phyloP scores from a whole-genome alignment of 73 alveolate genomes.

The Tetrahymena thermophila region DNA sequence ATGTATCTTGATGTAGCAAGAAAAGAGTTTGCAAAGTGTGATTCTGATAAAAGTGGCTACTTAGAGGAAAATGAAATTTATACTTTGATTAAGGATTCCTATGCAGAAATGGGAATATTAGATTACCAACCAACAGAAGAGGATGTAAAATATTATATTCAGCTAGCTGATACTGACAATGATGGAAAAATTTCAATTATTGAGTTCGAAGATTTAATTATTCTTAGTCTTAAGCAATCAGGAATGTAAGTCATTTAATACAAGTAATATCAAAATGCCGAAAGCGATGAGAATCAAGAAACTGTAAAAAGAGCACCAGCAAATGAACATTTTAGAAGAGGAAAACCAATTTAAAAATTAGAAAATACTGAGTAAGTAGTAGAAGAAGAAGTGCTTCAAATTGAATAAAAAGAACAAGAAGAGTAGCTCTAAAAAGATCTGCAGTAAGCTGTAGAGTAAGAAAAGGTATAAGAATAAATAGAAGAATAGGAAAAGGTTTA shows the following conservation, averaged over 20 bases:
- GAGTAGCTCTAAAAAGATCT: not conserved
- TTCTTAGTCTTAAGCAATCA: not conserved
- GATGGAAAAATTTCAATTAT: constrained; percentile 24
- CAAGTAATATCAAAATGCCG: not conserved
- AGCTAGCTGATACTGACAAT: constrained; percentile 22
- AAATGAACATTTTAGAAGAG: not conserved
- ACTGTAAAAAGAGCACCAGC: not conserved
- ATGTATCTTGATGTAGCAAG: constrained; percentile 19
- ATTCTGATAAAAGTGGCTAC: constrained; percentile 29
- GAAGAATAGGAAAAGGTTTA: too few relatives aligned
- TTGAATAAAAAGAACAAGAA: not conserved
- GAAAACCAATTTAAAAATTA: not conserved
- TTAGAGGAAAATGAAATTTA: constrained; percentile 25
- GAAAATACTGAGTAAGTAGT: not conserved
- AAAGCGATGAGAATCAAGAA: not conserved
- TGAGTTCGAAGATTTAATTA: constrained; percentile 9
- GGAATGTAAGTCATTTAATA: not conserved
- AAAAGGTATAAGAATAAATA: too few relatives aligned
- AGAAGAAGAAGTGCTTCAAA: not conserved
- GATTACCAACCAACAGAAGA: constrained; percentile 32
- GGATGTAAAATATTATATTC: constrained; percentile 18
- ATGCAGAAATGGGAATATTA: constrained; percentile 17
- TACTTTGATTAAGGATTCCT: constrained; percentile 13
- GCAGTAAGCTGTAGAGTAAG: not conserved
- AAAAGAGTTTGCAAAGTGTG: constrained; percentile 16